Conservation (phyloP, 129 eudicot species). For the Centaurea solstitialis region DNA sequence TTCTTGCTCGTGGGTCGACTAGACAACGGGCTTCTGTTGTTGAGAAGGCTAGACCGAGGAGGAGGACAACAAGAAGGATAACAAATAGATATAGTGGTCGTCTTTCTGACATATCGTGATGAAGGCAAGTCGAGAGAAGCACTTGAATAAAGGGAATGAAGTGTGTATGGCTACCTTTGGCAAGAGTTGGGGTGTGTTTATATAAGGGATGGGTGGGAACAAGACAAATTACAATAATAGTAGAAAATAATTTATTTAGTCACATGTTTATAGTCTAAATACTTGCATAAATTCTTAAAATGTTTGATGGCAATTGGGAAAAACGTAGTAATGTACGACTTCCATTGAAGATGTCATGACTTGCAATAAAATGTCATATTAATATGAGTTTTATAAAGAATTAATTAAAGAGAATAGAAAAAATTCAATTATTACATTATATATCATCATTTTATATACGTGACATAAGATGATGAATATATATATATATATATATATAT, state of each 20-base stretch:
- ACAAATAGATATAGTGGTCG: conserved; percentile 1
- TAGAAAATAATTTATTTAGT: not conserved
- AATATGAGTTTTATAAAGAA: no score
- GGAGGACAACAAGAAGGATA: conserved; percentile 10
- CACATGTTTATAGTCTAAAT: not conserved
- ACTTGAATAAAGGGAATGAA: not conserved
- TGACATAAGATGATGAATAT: no score
- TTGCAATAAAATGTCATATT: no score
- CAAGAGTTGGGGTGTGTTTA: conserved; percentile 3
- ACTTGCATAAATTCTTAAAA: no score
- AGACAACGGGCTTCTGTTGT: conserved; percentile 13
- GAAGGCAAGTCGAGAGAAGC: not conserved
- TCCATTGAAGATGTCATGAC: no score
- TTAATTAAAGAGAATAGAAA: no score
- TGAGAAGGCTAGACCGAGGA: conserved; percentile 3
- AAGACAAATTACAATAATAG: not conserved
- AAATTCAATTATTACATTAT: not conserved
- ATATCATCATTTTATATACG: no score
- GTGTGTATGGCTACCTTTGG: conserved; percentile 4
- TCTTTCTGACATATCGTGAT: conserved; percentile 6
- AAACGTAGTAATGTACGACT: no score
- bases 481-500: no score
- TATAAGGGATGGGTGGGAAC: conserved; percentile 3
- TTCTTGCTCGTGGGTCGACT: not conserved
- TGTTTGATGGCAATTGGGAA: no score